Percentiles rank a stretch among this genome's conserved stretches.
These are phyloP conservation scores for Debaryomyces nepalensis DNA, from an alignment of 1,139 yeast species.

Conservation along the genomic window DNA sequence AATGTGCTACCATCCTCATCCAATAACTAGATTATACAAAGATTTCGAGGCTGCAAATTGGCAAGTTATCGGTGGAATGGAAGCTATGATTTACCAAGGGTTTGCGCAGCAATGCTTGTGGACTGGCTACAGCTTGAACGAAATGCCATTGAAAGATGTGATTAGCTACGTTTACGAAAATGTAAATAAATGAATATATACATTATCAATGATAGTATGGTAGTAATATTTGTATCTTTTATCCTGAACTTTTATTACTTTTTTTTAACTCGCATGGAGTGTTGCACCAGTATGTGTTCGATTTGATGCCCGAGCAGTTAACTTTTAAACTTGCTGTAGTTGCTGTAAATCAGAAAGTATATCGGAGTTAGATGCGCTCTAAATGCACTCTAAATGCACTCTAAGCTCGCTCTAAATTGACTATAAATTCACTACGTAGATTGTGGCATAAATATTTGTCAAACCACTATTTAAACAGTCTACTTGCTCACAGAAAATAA, in stretches of 20 bases:
- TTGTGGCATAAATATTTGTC: too few species aligned
- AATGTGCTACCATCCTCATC: constrained; percentile 37
- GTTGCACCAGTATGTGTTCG: constrained; percentile 5
- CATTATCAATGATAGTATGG: not conserved
- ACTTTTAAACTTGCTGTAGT: constrained; percentile 2
- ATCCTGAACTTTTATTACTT: not conserved
- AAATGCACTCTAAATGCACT: not conserved
- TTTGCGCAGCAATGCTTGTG: constrained; percentile 33
- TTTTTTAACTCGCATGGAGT: not conserved
- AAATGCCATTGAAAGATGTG: constrained; percentile 19
- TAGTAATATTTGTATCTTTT: not conserved
- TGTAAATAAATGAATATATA: constrained; percentile 1
- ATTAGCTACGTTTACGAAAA: constrained; percentile 7
- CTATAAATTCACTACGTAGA: too few species aligned
- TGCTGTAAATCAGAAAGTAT: not conserved
- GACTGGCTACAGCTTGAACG: constrained; percentile 28
- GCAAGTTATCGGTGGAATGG: constrained; percentile 32
- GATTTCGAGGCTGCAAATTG: constrained; percentile 28
- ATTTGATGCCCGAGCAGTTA: not conserved
- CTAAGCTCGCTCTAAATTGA: not conserved
- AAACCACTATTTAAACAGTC: too few species aligned
- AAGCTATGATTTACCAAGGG: constrained; percentile 37
- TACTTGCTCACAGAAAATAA: constrained; percentile 6
- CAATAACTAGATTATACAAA: constrained; percentile 26
- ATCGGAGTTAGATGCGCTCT: constrained; percentile 1